These are phyloP conservation scores for Rhipidocladum racemiflorum DNA, from an alignment of 176 grass and related monocot genomes.

Conservation along the genomic window DNA sequence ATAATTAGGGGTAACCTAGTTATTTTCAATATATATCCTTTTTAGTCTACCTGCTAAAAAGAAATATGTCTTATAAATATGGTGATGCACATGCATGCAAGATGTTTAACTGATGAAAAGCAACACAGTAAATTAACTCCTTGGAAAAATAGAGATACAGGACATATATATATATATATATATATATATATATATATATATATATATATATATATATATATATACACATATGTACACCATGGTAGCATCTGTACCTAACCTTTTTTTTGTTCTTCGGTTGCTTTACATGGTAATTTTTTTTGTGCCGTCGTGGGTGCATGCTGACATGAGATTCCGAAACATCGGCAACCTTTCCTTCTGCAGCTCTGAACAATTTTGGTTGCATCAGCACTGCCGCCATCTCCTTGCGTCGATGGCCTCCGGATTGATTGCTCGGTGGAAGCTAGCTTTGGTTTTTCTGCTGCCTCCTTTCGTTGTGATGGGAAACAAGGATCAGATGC, in stretches of 20 bases:
- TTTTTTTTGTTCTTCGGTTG: neutral
- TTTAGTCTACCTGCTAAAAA: too few relatives aligned
- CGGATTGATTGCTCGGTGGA: conserved; percentile 10
- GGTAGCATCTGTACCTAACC: conserved; percentile 35
- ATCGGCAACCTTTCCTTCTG: neutral
- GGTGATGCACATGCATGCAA: neutral
- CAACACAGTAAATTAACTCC: neutral
- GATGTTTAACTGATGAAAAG: neutral
- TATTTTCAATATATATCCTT: too few relatives aligned
- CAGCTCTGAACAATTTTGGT: conserved; percentile 18
- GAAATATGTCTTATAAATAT: too few relatives aligned
- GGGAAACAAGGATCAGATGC: conserved; percentile 45
- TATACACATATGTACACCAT: too few relatives aligned
- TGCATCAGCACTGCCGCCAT: neutral
- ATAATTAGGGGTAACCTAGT: too few relatives aligned
- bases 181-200: too few relatives aligned
- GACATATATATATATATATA: too few relatives aligned
- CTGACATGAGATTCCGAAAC: conserved; percentile 30
- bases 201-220: too few relatives aligned
- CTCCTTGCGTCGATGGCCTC: neutral
- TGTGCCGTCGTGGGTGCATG: conserved; percentile 11
- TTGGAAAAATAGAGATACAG: too few relatives aligned
- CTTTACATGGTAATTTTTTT: neutral
- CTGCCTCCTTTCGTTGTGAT: neutral
- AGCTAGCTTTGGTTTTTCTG: neutral